These are phyloP conservation scores for Elaeagnus macrophylla DNA, from an alignment of 306 rosid species.

Conservation along the genomic window DNA sequence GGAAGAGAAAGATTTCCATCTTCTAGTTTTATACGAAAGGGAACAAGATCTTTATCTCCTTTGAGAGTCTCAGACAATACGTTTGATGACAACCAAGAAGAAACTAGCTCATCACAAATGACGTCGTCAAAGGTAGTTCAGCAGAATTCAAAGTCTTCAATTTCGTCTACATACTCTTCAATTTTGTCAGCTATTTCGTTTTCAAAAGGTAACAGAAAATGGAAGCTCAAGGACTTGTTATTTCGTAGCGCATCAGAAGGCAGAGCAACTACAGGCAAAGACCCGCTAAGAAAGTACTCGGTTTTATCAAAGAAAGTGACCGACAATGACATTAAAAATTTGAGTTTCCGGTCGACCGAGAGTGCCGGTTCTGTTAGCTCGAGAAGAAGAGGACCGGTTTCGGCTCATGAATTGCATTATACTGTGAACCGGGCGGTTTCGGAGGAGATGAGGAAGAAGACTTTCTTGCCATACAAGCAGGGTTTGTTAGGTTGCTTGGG, in stretches of 20 bases:
- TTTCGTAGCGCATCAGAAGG: slow-evolving; percentile 94
- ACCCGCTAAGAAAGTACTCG: slow-evolving; percentile 35
- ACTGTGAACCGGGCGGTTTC: slow-evolving; percentile 82
- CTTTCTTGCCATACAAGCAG: slow-evolving; percentile 77
- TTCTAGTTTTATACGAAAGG: slow-evolving; percentile 26
- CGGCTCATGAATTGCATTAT: slow-evolving; percentile 84
- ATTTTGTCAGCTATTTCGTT: slow-evolving; percentile 56
- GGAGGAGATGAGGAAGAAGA: slow-evolving; percentile 81
- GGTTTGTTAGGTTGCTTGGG: slow-evolving; percentile 79
- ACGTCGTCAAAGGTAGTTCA: no score
- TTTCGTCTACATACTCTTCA: slow-evolving; percentile 29
- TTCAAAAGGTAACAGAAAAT: slow-evolving; percentile 49
- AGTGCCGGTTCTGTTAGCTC: slow-evolving; percentile 53
- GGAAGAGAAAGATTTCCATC: slow-evolving; percentile 35
- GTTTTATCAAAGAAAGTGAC: slow-evolving; percentile 37
- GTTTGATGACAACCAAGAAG: no score
- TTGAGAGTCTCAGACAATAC: slow-evolving; percentile 54
- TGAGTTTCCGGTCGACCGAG: slow-evolving; percentile 72
- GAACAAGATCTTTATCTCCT: slow-evolving; percentile 70
- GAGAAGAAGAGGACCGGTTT: slow-evolving; percentile 52
- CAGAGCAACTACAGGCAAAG: slow-evolving; percentile 43
- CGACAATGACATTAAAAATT: slow-evolving; percentile 42
- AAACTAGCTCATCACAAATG: no score
- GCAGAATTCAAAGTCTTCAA: slow-evolving; percentile 9
- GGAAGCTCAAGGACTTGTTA: slow-evolving; percentile 68